phyloP scores from a whole-genome alignment of 495 filamentous ascomycete species.

The Chaetomium cochliodes region DNA sequence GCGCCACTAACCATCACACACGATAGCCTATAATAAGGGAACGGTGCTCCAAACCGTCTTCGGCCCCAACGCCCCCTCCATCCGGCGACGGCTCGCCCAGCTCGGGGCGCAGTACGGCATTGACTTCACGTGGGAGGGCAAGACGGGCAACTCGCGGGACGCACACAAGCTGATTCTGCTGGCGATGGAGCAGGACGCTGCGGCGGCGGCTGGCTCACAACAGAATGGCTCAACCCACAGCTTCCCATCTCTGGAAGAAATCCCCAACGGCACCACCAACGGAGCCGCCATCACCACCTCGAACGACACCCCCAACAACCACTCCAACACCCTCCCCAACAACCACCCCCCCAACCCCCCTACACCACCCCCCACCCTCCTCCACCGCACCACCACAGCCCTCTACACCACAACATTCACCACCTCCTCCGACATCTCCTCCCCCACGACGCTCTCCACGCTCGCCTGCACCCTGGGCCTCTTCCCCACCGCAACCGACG shows the following conservation, averaged over 20 bases:
- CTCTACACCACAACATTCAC: constrained; percentile 72
- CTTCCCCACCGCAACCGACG: constrained; percentile 54
- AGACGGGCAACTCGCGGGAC: constrained; percentile 70
- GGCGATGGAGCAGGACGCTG: constrained; percentile 54
- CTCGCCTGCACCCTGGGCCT: constrained; percentile 53
- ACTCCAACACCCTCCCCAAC: background rate
- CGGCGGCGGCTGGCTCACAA: constrained; percentile 8
- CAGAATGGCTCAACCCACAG: background rate
- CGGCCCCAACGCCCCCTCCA: constrained; percentile 21
- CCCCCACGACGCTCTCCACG: constrained; percentile 54
- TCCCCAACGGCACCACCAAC: background rate
- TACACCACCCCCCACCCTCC: constrained; percentile 42
- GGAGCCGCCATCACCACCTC: background rate
- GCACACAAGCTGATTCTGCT: constrained; percentile 75
- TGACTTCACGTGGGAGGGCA: constrained; percentile 66
- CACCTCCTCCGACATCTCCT: constrained; percentile 70
- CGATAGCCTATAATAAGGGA: constrained; percentile 19
- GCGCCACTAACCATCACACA: too few species aligned
- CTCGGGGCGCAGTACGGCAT: constrained; percentile 51
- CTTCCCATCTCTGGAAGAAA: background rate
- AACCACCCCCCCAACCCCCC: background rate
- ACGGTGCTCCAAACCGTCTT: constrained; percentile 18
- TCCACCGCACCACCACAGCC: constrained; percentile 60
- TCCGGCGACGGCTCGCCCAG: constrained; percentile 24
- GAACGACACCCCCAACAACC: background rate